These are phyloP conservation scores for Trichoderma gamsii DNA, from an alignment of 495 filamentous ascomycete genomes.

Conservation along the genomic window DNA sequence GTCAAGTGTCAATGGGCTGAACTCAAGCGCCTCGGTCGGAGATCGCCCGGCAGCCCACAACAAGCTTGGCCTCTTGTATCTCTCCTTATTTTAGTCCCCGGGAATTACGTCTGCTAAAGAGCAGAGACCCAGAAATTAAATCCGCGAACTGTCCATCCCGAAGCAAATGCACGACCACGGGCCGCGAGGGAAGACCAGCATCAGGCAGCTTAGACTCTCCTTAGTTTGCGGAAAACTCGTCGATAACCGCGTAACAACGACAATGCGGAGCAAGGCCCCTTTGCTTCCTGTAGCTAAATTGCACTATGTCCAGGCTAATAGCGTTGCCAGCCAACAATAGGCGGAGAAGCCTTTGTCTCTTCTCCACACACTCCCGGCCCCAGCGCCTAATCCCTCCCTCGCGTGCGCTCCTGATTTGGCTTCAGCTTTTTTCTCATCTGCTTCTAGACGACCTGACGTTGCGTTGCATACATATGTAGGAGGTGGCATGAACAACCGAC, in stretches of 20 bases:
- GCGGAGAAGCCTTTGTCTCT: background rate
- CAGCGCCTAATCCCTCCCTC: slow-evolving; percentile 1
- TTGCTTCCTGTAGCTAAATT: too few species aligned
- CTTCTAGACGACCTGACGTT: background rate
- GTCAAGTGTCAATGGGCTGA: background rate
- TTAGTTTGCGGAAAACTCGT: too few species aligned
- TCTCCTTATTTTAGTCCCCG: background rate
- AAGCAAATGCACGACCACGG: background rate
- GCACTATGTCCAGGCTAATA: too few species aligned
- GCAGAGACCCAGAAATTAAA: background rate
- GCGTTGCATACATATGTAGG: background rate
- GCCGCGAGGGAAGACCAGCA: background rate
- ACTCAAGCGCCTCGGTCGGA: background rate
- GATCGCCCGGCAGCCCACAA: background rate
- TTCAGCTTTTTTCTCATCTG: background rate
- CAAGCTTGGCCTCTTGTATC: background rate
- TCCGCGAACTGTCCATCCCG: background rate
- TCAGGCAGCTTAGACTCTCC: background rate
- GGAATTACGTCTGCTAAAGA: background rate
- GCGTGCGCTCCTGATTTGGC: background rate
- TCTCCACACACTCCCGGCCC: background rate
- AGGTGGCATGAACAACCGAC: background rate
- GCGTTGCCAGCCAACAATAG: too few species aligned
- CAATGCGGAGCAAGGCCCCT: too few species aligned
- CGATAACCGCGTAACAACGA: too few species aligned